A percentile compares a stretch with the other conserved stretches of the same genome.
Evolutionary conservation across 2,329 filamentous ascomycete genomes (phyloP).

Genomic region (Aspergillus calidoustus): DNA sequence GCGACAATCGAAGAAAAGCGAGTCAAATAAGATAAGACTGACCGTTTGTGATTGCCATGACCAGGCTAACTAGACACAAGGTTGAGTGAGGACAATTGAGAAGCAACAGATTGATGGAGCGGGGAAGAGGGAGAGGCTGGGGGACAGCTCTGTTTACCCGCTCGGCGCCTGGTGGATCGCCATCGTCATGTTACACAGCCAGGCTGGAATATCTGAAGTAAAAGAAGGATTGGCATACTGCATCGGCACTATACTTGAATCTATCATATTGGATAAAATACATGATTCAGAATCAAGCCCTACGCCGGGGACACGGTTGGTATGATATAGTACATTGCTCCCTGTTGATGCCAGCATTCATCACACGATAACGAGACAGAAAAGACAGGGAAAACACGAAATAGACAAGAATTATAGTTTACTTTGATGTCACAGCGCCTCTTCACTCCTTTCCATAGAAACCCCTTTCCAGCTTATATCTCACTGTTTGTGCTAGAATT

Average conservation of each 20-base stretch:
- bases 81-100: slow-evolving; percentile 12
- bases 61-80: slow-evolving; percentile 18
- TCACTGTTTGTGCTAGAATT: slow-evolving; percentile 59
- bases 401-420: neutral
- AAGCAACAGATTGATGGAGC: slow-evolving; percentile 11
- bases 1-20: neutral
- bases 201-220: neutral
- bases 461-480: slow-evolving; percentile 32
- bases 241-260: neutral
- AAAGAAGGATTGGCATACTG: neutral
- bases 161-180: slow-evolving; percentile 14
- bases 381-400: neutral
- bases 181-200: neutral
- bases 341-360: slow-evolving; percentile 16
- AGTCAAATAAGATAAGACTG: slow-evolving; percentile 5
- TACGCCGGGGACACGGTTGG: slow-evolving; percentile 2
- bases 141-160: slow-evolving; percentile 11
- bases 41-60: slow-evolving; percentile 54
- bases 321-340: slow-evolving; percentile 16
- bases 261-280: slow-evolving; percentile 8
- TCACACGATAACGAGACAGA: slow-evolving; percentile 3
- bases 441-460: slow-evolving; percentile 16
- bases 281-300: neutral
- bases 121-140: neutral
- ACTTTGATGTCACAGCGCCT: neutral